A percentile compares a stretch with the other conserved stretches of the same genome.
phyloP scores from a whole-genome alignment of 371 early-diverging fungal genomes.

The Vairimorpha ceranae region DNA sequence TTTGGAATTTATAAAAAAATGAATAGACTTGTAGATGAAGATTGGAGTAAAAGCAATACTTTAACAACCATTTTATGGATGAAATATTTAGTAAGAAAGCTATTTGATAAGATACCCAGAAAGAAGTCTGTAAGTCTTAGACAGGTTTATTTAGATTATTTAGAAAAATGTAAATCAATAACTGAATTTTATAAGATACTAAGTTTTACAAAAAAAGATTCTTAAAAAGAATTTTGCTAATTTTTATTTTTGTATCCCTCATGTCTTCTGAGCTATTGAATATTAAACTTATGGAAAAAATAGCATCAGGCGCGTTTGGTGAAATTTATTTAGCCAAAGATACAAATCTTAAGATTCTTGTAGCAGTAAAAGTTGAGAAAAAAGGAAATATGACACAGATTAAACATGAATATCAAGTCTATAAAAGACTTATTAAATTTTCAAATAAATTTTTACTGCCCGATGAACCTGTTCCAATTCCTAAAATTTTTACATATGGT shows the following conservation, averaged over 20 bases:
- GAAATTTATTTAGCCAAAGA: conserved; percentile 82
- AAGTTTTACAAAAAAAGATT: too few species aligned
- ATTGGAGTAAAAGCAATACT: conserved; percentile 65
- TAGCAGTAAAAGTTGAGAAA: conserved; percentile 68
- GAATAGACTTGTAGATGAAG: conserved; percentile 62
- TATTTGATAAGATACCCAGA: background rate
- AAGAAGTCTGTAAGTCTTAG: background rate
- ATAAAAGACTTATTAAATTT: conserved; percentile 62
- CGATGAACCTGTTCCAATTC: conserved; percentile 4
- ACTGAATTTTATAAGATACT: background rate
- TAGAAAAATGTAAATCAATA: background rate
- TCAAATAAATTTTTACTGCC: background rate
- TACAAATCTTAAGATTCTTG: conserved; percentile 55
- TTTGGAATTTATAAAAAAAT: conserved; percentile 72
- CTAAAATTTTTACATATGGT: conserved; percentile 64
- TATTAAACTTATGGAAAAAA: conserved; percentile 85
- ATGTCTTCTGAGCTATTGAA: conserved; percentile 62
- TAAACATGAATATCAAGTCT: conserved; percentile 65
- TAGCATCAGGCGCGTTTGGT: conserved; percentile 96
- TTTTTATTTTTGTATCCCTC: background rate
- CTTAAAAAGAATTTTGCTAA: too few species aligned
- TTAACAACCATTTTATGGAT: conserved; percentile 64
- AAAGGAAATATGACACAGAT: conserved; percentile 61
- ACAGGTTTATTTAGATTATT: background rate
- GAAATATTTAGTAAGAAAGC: conserved; percentile 45